Percentiles rank a stretch among this genome's conserved stretches.
These are phyloP conservation scores for Mortierella sp. DNA, from an alignment of 371 early-diverging fungal genomes.

Conservation along the genomic window DNA sequence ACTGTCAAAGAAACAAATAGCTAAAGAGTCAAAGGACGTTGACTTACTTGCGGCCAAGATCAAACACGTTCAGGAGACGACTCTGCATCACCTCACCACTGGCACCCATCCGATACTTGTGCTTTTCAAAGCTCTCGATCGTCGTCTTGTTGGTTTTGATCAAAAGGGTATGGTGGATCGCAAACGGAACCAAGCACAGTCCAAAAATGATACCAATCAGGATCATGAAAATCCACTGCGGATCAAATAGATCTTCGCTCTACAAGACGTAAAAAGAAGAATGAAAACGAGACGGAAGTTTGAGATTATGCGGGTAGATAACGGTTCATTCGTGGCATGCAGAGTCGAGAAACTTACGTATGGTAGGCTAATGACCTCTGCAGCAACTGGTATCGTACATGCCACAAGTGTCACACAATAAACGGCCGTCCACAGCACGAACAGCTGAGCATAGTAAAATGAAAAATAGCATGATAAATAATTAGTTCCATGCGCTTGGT, in stretches of 20 bases:
- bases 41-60: conserved; percentile 55
- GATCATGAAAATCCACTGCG: conserved; percentile 59
- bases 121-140: conserved; percentile 57
- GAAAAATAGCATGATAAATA: neutral
- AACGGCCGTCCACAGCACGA: conserved; percentile 54
- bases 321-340: neutral
- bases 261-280: neutral
- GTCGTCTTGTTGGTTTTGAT: conserved; percentile 59
- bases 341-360: conserved; percentile 36
- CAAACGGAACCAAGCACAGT: conserved; percentile 57
- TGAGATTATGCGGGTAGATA: neutral
- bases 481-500: neutral
- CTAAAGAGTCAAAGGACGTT: too few species aligned
- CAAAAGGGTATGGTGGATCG: conserved; percentile 53
- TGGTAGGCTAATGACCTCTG: conserved; percentile 29
- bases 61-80: conserved; percentile 59
- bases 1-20: neutral
- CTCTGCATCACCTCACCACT: conserved; percentile 49
- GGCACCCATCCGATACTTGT: conserved; percentile 45
- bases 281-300: neutral
- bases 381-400: conserved; percentile 52
- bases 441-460: conserved; percentile 32
- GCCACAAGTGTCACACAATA: conserved; percentile 48
- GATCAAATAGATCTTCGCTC: conserved; percentile 42
- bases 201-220: conserved; percentile 51